Evolutionary conservation across 257 asterid species (phyloP).

Genomic region (Solanum piurae): DNA sequence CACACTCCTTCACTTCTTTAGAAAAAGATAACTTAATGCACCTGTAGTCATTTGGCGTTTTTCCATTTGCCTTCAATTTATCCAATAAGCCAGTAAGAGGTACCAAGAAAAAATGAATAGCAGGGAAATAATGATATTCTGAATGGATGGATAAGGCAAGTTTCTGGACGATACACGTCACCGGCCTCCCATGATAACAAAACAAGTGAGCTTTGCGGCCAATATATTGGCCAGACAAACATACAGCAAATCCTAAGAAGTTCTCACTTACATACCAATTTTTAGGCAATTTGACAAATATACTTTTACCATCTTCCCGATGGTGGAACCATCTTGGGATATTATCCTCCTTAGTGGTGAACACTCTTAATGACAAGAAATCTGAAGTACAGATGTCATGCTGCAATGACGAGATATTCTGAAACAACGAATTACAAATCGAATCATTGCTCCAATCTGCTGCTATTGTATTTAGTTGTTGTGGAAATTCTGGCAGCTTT

Average conservation of each 20-base stretch:
- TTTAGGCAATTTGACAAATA: neutral
- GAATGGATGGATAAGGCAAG: neutral
- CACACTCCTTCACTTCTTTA: neutral
- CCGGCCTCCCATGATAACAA: neutral
- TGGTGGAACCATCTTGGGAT: neutral
- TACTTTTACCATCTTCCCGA: neutral
- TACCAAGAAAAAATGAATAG: neutral
- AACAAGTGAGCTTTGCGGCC: neutral
- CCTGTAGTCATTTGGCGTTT: neutral
- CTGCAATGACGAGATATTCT: too few relatives aligned
- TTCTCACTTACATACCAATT: neutral
- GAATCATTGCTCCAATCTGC: too few relatives aligned
- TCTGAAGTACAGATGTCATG: too few relatives aligned
- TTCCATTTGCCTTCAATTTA: neutral
- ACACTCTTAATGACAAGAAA: too few relatives aligned
- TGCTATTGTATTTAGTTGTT: neutral
- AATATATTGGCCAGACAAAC: neutral
- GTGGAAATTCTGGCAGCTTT: neutral
- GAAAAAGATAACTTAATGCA: neutral
- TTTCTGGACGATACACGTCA: neutral
- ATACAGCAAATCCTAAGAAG: neutral
- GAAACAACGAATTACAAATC: too few relatives aligned
- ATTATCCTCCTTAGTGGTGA: accelerated
- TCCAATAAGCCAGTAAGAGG: neutral
- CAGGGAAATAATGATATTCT: accelerated